These are phyloP conservation scores for Colletotrichum graminicola DNA, from an alignment of 2,329 filamentous ascomycete species.

Conservation along the genomic window DNA sequence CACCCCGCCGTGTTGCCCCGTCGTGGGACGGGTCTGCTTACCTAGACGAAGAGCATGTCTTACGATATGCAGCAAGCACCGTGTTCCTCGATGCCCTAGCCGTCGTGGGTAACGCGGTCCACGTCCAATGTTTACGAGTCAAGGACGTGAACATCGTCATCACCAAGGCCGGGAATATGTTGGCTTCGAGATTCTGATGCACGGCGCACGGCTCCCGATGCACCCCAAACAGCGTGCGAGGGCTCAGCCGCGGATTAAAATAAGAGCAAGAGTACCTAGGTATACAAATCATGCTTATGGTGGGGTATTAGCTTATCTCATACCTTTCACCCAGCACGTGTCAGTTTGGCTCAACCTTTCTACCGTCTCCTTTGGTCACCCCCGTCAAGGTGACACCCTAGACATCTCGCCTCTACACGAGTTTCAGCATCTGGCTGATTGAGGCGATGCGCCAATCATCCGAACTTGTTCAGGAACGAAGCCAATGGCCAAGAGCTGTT, in stretches of 20 bases:
- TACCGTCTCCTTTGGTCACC: slow-evolving; percentile 14
- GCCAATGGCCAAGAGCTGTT: slow-evolving; percentile 17
- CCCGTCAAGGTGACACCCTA: slow-evolving; percentile 20
- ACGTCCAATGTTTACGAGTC: slow-evolving; percentile 22
- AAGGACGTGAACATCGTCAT: slow-evolving; percentile 32
- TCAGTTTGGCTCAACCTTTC: slow-evolving; percentile 21
- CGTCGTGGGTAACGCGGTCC: slow-evolving; percentile 2
- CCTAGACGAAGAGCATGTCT: slow-evolving; percentile 33
- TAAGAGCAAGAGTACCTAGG: background rate
- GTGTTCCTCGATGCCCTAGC: background rate
- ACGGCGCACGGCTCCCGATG: slow-evolving; percentile 12
- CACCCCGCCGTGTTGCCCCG: background rate
- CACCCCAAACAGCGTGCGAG: slow-evolving; percentile 17
- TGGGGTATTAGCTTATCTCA: background rate
- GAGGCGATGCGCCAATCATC: slow-evolving; percentile 37
- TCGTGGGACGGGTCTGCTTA: slow-evolving; percentile 22
- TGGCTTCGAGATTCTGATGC: slow-evolving; percentile 20
- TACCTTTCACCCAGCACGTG: background rate
- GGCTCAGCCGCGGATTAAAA: slow-evolving; percentile 15
- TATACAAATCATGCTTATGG: no score
- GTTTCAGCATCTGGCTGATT: slow-evolving; percentile 31
- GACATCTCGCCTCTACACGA: slow-evolving; percentile 13
- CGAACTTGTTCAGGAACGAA: slow-evolving; percentile 13
- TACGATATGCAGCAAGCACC: slow-evolving; percentile 10
- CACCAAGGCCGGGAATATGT: background rate